Evolutionary conservation across 371 early-diverging fungal species (phyloP).

Genomic region (Mucor saturninus): DNA sequence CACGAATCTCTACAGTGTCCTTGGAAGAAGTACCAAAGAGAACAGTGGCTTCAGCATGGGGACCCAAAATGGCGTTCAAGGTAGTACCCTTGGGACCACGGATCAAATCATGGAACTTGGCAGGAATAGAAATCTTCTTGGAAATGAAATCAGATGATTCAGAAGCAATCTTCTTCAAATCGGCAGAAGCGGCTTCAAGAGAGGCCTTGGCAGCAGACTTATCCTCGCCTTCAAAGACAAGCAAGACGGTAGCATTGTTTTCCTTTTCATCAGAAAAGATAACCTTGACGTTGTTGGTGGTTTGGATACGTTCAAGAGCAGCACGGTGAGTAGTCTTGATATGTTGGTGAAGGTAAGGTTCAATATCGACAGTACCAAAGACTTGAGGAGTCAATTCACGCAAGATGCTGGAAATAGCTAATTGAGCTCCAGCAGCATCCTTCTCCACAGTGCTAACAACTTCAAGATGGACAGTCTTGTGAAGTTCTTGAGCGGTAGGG

Average conservation of each 20-base stretch:
- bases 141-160: slow-evolving; percentile 76
- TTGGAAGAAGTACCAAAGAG: slow-evolving; percentile 66
- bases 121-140: slow-evolving; percentile 65
- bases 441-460: slow-evolving; percentile 65
- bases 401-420: slow-evolving; percentile 37
- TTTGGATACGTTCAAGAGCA: slow-evolving; percentile 72
- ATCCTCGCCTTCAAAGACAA: slow-evolving; percentile 74
- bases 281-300: slow-evolving; percentile 68
- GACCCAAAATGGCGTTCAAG: slow-evolving; percentile 65
- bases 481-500: slow-evolving; percentile 36
- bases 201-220: slow-evolving; percentile 61
- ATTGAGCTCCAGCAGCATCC: slow-evolving; percentile 61
- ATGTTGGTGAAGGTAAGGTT: slow-evolving; percentile 79
- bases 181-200: slow-evolving; percentile 66
- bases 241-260: slow-evolving; percentile 64
- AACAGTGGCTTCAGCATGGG: slow-evolving; percentile 68
- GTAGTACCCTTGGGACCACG: slow-evolving; percentile 77
- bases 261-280: slow-evolving; percentile 74
- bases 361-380: slow-evolving; percentile 77
- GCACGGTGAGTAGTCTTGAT: slow-evolving; percentile 82
- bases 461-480: slow-evolving; percentile 56
- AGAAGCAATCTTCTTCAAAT: slow-evolving; percentile 64
- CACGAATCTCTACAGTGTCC: slow-evolving; percentile 74
- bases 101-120: slow-evolving; percentile 78
- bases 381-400: slow-evolving; percentile 56